phyloP scores from a whole-genome alignment of 306 rosid genomes.

The Elaeagnus macrophylla region DNA sequence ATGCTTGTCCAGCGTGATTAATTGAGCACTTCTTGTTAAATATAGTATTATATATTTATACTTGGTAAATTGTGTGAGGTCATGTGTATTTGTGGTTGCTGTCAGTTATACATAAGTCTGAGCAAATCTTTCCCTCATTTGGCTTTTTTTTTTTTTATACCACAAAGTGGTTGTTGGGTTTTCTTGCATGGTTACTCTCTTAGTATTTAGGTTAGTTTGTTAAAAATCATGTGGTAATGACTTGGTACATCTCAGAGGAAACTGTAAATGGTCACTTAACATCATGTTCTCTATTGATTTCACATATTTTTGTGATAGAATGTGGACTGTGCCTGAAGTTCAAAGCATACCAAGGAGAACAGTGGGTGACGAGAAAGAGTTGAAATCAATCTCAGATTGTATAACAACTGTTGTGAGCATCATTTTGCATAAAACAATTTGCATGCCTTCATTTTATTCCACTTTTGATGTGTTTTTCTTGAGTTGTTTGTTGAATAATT shows the following conservation, averaged over 20 bases:
- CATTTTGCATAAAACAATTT: neutral
- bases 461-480: neutral
- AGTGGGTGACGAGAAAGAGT: conserved; percentile 22
- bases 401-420: conserved; percentile 29
- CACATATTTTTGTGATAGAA: conserved; percentile 13
- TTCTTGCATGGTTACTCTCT: neutral
- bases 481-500: neutral
- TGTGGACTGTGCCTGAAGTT: conserved; percentile 41
- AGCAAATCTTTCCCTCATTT: conserved; percentile 1
- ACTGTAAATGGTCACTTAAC: neutral
- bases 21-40: neutral
- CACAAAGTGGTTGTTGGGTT: neutral
- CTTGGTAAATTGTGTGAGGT: neutral
- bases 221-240: neutral
- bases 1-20: neutral
- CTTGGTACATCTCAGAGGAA: too few species aligned
- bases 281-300: neutral
- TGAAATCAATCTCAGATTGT: conserved; percentile 32
- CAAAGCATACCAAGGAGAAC: conserved; percentile 26
- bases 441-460: neutral
- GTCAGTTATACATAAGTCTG: neutral
- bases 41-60: neutral
- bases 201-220: neutral
- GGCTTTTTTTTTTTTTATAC: neutral
- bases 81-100: neutral